Conservation (phyloP, 495 filamentous ascomycete genomes). For the Penicillium pancosmium region DNA sequence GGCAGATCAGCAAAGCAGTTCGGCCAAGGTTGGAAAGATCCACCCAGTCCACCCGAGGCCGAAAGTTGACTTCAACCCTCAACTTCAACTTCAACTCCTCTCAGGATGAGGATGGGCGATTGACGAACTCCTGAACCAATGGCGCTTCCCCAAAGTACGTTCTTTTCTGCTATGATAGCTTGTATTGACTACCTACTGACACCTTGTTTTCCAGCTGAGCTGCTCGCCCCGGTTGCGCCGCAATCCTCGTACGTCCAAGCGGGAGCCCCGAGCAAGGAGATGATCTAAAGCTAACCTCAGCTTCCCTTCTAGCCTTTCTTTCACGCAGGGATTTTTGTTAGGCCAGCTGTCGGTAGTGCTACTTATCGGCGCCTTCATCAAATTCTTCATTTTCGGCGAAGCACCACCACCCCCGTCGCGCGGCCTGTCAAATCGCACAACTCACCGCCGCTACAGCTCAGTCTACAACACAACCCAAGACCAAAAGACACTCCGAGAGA, state of each 20-base stretch:
- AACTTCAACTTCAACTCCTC: constrained; percentile 13
- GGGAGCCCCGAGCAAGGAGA: constrained; percentile 2
- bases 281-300: constrained; percentile 13
- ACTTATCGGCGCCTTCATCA: constrained; percentile 91
- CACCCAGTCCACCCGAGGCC: constrained; percentile 3
- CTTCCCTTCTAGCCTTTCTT: constrained; percentile 21
- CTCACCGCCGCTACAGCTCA: constrained; percentile 63
- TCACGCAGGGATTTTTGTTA: constrained; percentile 78
- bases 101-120: constrained; percentile 25
- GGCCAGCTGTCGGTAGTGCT: constrained; percentile 92
- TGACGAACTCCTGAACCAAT: constrained; percentile 32
- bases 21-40: background rate
- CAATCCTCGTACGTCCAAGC: constrained; percentile 51
- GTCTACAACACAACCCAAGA: constrained; percentile 42
- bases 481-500: constrained; percentile 62
- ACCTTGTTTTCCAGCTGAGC: constrained; percentile 30
- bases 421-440: constrained; percentile 69
- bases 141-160: constrained; percentile 42
- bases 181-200: constrained; percentile 1
- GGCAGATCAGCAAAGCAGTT: no score
- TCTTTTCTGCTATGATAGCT: constrained; percentile 11
- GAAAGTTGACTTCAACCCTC: constrained; percentile 15
- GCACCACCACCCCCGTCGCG: constrained; percentile 79
- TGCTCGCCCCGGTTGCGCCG: constrained; percentile 36
- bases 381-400: constrained; percentile 99